These are phyloP conservation scores for Colletotrichum shisoi DNA, from an alignment of 2,329 filamentous ascomycete species.

Conservation along the genomic window DNA sequence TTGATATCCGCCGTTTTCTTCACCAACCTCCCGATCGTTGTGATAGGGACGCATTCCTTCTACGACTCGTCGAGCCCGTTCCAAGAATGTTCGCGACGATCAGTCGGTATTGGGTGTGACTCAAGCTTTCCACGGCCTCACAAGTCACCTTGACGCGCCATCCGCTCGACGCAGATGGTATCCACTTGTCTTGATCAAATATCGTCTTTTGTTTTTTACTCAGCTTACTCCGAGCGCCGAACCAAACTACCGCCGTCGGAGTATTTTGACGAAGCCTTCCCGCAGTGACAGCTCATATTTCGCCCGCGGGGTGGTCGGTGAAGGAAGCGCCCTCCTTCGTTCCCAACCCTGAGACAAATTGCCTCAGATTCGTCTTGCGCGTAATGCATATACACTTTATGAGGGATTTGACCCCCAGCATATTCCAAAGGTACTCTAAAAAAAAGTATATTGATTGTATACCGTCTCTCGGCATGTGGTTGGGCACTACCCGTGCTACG, in stretches of 20 bases:
- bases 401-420: constrained; percentile 21
- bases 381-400: neutral
- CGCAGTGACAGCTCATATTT: constrained; percentile 30
- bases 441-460: constrained; percentile 19
- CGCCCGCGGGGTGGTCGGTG: constrained; percentile 15
- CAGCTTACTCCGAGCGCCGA: constrained; percentile 21
- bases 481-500: no score
- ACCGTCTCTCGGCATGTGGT: constrained; percentile 14
- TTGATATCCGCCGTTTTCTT: neutral
- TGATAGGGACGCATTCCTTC: neutral
- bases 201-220: neutral
- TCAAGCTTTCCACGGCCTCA: neutral
- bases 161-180: neutral
- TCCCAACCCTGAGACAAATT: neutral
- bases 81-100: neutral
- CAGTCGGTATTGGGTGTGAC: no score
- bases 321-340: constrained; percentile 3
- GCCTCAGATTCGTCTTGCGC: neutral
- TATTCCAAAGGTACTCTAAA: constrained; percentile 1
- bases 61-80: neutral
- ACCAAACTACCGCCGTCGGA: constrained; percentile 11
- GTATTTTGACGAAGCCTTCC: neutral
- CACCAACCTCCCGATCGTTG: neutral
- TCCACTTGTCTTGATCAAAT: neutral
- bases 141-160: neutral